phyloP scores from a whole-genome alignment of 139 green algal genomes.

The Micractinium conductrix region DNA sequence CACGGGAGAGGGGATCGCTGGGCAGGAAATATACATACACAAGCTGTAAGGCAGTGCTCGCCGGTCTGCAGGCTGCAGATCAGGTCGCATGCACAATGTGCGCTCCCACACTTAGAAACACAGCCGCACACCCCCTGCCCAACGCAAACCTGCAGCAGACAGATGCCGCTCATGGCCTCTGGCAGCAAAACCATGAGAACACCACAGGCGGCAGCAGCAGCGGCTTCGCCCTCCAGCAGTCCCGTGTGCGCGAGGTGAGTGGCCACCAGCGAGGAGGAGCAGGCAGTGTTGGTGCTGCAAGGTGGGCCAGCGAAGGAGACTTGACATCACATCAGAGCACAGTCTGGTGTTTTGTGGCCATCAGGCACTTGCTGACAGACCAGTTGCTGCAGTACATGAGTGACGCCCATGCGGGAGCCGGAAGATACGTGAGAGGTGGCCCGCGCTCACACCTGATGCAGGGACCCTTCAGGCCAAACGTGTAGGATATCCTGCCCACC shows the following conservation, averaged over 20 bases:
- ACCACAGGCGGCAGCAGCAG: slow-evolving; percentile 40
- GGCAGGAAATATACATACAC: background rate
- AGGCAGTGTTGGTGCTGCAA: slow-evolving; percentile 72
- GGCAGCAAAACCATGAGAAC: slow-evolving; percentile 44
- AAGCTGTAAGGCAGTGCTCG: background rate
- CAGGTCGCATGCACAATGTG: background rate
- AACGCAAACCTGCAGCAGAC: slow-evolving; percentile 1
- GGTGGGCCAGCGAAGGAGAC: background rate
- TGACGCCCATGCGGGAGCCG: background rate
- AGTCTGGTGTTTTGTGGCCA: background rate
- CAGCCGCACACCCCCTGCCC: too few species aligned
- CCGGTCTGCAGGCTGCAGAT: too few species aligned
- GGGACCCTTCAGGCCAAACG: slow-evolving; percentile 54
- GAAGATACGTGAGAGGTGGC: too few species aligned
- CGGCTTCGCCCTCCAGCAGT: slow-evolving; percentile 32
- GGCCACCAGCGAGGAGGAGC: slow-evolving; percentile 88
- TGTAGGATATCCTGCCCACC: slow-evolving; percentile 62
- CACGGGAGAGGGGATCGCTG: too few species aligned
- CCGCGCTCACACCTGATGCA: slow-evolving; percentile 28
- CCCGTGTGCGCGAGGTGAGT: slow-evolving; percentile 59
- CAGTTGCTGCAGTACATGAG: background rate
- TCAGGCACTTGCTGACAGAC: background rate
- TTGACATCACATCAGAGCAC: background rate
- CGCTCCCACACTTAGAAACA: too few species aligned
- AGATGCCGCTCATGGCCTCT: slow-evolving; percentile 48